Base-by-base conservation (phyloP, 192 early-diverging fungal species). In the Coemansia sp. region DNA sequence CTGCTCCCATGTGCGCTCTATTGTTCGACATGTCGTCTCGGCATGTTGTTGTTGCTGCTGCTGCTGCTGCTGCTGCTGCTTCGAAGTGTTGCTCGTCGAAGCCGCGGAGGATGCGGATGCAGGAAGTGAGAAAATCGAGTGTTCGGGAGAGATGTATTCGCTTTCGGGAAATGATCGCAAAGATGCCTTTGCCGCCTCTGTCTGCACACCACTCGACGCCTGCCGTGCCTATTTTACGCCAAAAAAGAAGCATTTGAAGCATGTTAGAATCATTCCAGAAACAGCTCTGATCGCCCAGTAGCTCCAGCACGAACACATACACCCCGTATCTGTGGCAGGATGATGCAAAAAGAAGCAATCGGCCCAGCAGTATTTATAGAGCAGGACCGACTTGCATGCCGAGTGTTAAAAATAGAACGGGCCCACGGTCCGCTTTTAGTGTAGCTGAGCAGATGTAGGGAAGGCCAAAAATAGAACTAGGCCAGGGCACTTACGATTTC, bases 1-100 rank as follows among this genome's bases (percentile, higher is more conserved):
- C 64, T 81, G 78, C 34, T 60, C 78, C 78, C 78, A 81, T 2
- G 78, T 72, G 21, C 78, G 78, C 28, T 75, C 73, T 23, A 81
- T 61, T 14, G 69, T 75, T 45, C 72, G 61, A n/a, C 66, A 74
- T 33, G 68, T 35, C 6, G 33, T 41, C 33, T 59, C 48, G 28
- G 25, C 37, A n/a, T 39, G 57, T 11, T 34, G 36, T 35, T 61
- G n/a, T n/a, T n/a, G n/a, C n/a, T n/a, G n/a, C n/a, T n/a, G 48
- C 41, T 66, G 37, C 53, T 58, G 63, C 37, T 64, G 48, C 41
- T 66, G 37, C 53, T 58, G 63, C 37, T 64, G 45, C 43, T 45
- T 42, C 26, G 38, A 4, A 52, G 48, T 12, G 25, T 52, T 52
- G 48, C 48, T 52, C 23, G 25, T 28, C 48, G 48, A 52, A 3